These are phyloP conservation scores for Populus ilicifolia DNA, from an alignment of 345 rosid genomes.

Conservation along the genomic window DNA sequence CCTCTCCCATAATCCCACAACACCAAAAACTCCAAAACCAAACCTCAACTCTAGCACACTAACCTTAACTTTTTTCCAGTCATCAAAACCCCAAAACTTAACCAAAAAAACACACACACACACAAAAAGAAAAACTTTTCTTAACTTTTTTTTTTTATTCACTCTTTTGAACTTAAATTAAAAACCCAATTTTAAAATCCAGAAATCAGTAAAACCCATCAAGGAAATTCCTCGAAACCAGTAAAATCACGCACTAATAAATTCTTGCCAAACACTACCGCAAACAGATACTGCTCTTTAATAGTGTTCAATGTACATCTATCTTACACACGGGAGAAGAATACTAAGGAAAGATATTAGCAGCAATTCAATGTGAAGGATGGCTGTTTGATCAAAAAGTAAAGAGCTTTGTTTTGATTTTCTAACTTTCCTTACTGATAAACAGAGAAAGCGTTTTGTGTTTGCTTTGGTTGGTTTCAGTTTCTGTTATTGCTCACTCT, in stretches of 20 bases:
- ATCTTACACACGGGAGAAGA: background rate
- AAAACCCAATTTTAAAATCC: background rate
- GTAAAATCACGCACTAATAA: background rate
- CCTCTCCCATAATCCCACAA: slow-evolving; percentile 3
- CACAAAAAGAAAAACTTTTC: background rate
- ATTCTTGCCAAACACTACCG: background rate
- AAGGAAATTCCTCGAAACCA: background rate
- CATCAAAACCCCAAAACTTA: background rate
- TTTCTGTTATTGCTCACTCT: background rate
- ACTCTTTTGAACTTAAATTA: background rate
- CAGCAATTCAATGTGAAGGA: background rate
- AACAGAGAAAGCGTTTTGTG: background rate
- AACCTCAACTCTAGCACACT: background rate
- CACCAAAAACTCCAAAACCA: background rate
- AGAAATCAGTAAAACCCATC: background rate
- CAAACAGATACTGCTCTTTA: background rate
- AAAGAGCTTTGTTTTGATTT: background rate
- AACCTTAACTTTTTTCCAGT: background rate
- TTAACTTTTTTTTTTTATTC: background rate
- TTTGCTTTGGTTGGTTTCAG: background rate
- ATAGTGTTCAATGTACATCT: background rate
- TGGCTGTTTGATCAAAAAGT: background rate
- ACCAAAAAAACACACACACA: background rate
- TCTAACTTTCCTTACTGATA: background rate
- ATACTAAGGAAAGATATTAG: background rate